Conservation (phyloP, 2,329 filamentous ascomycete species). For the Drechslerella dactyloides region DNA sequence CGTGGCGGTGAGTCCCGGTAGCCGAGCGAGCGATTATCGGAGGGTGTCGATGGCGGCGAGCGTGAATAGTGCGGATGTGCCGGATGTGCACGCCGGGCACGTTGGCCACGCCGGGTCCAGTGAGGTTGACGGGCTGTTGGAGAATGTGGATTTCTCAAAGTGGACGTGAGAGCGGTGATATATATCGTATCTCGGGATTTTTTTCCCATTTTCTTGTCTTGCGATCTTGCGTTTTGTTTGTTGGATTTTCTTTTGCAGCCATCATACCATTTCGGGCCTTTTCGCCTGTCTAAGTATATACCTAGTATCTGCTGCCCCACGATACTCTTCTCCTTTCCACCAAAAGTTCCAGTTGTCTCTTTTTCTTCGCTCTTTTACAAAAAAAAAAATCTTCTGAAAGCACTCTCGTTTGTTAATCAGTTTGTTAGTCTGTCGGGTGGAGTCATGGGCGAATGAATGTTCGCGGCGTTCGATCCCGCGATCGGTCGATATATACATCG, state of each 20-base stretch:
- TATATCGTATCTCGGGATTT: constrained; percentile 48
- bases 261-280: constrained; percentile 8
- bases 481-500: background rate
- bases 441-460: constrained; percentile 29
- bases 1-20: constrained; percentile 40
- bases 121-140: constrained; percentile 47
- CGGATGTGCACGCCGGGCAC: constrained; percentile 20
- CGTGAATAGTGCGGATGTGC: constrained; percentile 35
- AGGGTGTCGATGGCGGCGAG: constrained; percentile 51
- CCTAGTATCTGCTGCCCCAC: background rate
- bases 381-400: too few species aligned
- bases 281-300: background rate
- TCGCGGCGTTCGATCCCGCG: constrained; percentile 3
- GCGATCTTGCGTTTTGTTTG: constrained; percentile 43
- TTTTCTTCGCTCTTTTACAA: constrained; percentile 23
- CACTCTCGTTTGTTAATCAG: too few species aligned
- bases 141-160: constrained; percentile 52
- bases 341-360: constrained; percentile 22
- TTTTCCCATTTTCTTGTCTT: constrained; percentile 23
- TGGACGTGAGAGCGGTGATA: constrained; percentile 47
- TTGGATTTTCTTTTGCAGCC: constrained; percentile 5
- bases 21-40: constrained; percentile 48
- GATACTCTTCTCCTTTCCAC: constrained; percentile 7
- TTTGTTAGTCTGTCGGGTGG: constrained; percentile 11
- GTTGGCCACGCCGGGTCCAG: too few species aligned